Evolutionary conservation across 2,329 filamentous ascomycete species (phyloP).

Genomic region (Clonostachys solani): DNA sequence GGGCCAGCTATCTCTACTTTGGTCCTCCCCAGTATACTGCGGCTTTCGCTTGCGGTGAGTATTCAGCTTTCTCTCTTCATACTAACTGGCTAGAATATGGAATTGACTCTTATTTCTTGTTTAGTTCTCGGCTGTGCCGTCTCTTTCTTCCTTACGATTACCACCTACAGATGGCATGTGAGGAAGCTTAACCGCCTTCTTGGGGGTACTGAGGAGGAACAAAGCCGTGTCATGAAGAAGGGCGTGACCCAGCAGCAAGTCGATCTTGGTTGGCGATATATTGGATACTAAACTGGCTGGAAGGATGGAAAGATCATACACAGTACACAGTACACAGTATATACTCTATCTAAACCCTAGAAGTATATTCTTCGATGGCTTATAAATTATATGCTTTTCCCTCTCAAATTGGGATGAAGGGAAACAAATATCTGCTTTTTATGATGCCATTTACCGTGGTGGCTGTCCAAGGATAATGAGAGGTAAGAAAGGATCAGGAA

Average conservation of each 20-base stretch:
- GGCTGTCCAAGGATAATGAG: too few relatives aligned
- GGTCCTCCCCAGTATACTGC: slow-evolving; percentile 11
- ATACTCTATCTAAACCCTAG: background rate
- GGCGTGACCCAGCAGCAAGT: slow-evolving; percentile 15
- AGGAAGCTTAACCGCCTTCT: slow-evolving; percentile 10
- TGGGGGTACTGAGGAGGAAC: slow-evolving; percentile 8
- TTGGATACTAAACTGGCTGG: slow-evolving; percentile 8
- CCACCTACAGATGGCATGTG: slow-evolving; percentile 11
- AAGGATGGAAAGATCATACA: background rate
- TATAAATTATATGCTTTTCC: too few relatives aligned
- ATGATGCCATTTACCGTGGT: too few relatives aligned
- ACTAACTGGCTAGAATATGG: background rate
- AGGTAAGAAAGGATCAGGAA: too few relatives aligned
- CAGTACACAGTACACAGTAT: background rate
- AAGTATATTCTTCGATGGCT: too few relatives aligned
- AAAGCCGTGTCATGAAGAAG: slow-evolving; percentile 11
- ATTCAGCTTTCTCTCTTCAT: background rate
- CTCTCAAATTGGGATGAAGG: too few relatives aligned
- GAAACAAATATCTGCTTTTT: too few relatives aligned
- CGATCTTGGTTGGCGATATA: slow-evolving; percentile 16
- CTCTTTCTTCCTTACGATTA: slow-evolving; percentile 11
- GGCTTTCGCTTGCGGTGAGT: slow-evolving; percentile 11
- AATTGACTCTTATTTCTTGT: background rate
- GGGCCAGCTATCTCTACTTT: slow-evolving; percentile 60
- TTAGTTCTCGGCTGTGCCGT: slow-evolving; percentile 11